A percentile compares a stretch with the other conserved stretches of the same genome.
These are phyloP conservation scores for Aspergillus vadensis DNA, from an alignment of 2,329 filamentous ascomycete genomes.

Conservation along the genomic window DNA sequence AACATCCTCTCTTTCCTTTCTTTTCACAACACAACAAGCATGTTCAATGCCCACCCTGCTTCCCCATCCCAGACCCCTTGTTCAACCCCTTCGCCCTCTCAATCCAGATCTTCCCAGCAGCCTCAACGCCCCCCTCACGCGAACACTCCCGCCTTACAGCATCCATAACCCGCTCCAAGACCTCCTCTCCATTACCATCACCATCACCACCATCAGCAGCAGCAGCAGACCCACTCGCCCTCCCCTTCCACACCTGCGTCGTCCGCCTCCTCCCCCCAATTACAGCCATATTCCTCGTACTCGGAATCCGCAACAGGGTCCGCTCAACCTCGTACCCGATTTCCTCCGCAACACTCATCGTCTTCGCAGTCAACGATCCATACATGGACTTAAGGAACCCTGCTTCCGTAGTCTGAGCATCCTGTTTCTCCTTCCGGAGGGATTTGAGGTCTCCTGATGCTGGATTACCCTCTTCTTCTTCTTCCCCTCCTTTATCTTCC, in stretches of 20 bases:
- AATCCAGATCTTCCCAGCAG: conserved; percentile 54
- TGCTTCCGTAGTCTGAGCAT: conserved; percentile 29
- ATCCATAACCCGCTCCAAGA: conserved; percentile 61
- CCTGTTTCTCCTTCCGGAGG: conserved; percentile 40
- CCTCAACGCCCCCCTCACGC: conserved; percentile 47
- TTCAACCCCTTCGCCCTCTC: conserved; percentile 53
- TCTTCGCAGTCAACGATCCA: conserved; percentile 79
- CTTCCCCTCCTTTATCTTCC: too few relatives aligned
- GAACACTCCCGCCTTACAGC: conserved; percentile 60
- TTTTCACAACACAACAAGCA: not conserved
- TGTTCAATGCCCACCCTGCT: conserved; percentile 17
- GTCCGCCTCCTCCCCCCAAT: conserved; percentile 60
- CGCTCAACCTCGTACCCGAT: conserved; percentile 77
- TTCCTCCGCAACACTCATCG: conserved; percentile 67
- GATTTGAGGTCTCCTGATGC: conserved; percentile 44
- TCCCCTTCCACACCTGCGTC: conserved; percentile 31
- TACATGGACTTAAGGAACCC: conserved; percentile 67
- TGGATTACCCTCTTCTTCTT: conserved; percentile 12
- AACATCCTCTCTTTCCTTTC: not conserved
- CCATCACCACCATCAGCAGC: not conserved
- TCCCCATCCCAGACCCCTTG: conserved; percentile 47
- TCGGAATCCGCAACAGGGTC: conserved; percentile 87
- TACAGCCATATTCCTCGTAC: conserved; percentile 82
- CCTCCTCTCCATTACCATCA: conserved; percentile 42
- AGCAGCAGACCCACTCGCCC: conserved; percentile 32